Conservation (phyloP, 1,139 yeast species). For the Hyphopichia fennica region DNA sequence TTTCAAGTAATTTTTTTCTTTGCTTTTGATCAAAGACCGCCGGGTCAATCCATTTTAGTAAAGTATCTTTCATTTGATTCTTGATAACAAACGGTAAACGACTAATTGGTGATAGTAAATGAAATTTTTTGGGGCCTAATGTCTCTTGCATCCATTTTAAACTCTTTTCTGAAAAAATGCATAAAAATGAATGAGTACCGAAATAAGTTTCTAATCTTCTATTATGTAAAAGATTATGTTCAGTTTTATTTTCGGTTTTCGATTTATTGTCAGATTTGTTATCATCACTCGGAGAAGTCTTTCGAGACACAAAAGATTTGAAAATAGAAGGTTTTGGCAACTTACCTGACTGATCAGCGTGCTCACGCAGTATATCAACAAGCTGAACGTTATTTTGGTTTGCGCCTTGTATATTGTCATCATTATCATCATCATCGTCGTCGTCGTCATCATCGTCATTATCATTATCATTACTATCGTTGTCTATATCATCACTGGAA, state of each 20-base stretch:
- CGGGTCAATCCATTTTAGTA: conserved; percentile 37
- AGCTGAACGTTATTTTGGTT: too few relatives aligned
- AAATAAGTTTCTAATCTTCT: conserved; percentile 18
- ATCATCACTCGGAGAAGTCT: background rate
- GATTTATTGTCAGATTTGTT: conserved; percentile 8
- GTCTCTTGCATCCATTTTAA: conserved; percentile 32
- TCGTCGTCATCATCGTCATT: conserved; percentile 5
- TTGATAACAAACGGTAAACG: conserved; percentile 30
- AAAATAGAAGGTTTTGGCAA: background rate
- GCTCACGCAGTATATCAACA: background rate
- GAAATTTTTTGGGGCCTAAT: conserved; percentile 22
- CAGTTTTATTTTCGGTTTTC: background rate
- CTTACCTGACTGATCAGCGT: background rate
- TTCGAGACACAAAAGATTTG: background rate
- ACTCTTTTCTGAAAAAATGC: conserved; percentile 37
- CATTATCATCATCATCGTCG: conserved; percentile 5
- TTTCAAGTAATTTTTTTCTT: conserved; percentile 18
- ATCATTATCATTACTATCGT: conserved; percentile 1
- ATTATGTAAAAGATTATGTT: background rate
- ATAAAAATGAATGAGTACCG: conserved; percentile 41
- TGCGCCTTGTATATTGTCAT: background rate
- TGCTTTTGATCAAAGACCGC: conserved; percentile 22
- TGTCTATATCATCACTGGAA: conserved; percentile 2
- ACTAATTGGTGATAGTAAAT: conserved; percentile 27
- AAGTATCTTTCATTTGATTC: conserved; percentile 16